Conservation (phyloP, 345 rosid species). For the Eucalyptus lansdowneana region DNA sequence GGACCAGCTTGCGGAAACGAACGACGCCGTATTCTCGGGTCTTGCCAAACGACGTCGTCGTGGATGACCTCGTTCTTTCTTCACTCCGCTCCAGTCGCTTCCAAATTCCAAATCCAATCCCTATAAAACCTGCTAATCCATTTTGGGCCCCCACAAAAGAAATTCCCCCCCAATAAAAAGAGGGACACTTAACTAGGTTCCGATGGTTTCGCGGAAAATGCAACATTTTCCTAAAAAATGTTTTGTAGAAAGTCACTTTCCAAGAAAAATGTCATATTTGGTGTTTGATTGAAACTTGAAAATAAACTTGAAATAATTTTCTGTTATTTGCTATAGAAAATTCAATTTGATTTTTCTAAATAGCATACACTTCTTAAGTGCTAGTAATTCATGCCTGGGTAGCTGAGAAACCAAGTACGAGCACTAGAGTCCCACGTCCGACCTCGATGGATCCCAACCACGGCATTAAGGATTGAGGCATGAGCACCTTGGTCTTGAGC, state of each 20-base stretch:
- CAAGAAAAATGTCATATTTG: too few species aligned
- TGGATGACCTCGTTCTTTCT: not conserved
- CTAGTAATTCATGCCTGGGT: not conserved
- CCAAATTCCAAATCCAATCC: not conserved
- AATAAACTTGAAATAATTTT: too few species aligned
- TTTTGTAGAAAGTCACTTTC: too few species aligned
- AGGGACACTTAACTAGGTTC: not conserved
- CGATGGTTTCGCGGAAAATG: not conserved
- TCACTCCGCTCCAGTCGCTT: not conserved
- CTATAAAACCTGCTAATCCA: not conserved
- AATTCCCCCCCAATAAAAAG: not conserved
- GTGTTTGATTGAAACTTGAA: not conserved
- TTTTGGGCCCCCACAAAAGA: not conserved
- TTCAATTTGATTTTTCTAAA: too few species aligned
- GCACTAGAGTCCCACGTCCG: too few species aligned
- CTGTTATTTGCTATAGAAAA: too few species aligned
- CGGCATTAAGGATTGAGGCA: not conserved
- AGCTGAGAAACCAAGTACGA: fast-evolving
- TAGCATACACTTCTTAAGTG: not conserved
- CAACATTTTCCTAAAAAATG: not conserved
- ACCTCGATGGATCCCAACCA: not conserved
- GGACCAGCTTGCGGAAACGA: not conserved
- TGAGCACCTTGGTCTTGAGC: not conserved
- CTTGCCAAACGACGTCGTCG: not conserved
- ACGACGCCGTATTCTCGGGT: not conserved